Conservation (phyloP, 139 green algal genomes). For the Picochlorum costavermella region DNA sequence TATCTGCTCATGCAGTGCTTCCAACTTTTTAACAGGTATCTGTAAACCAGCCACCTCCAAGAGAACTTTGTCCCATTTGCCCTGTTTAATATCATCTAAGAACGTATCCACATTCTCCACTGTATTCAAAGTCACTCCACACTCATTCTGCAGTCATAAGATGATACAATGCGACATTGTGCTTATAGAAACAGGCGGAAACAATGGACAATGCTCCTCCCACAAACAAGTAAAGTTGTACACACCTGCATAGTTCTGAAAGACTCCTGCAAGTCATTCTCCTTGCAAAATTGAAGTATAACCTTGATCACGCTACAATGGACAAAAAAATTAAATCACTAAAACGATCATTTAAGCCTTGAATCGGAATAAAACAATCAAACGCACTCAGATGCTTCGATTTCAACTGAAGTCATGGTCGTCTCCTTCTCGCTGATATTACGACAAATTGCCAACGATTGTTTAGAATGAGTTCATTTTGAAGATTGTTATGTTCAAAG, state of each 20-base stretch:
- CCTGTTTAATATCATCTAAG: conserved; percentile 76
- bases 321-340: neutral
- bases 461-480: neutral
- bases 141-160: conserved; percentile 68
- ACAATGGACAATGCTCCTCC: neutral
- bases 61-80: conserved; percentile 86
- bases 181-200: neutral
- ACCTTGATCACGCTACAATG: conserved; percentile 88
- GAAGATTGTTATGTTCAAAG: neutral
- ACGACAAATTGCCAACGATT: no score
- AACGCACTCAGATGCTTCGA: conserved; percentile 78
- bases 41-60: conserved; percentile 74
- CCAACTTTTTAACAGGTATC: conserved; percentile 77
- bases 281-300: conserved; percentile 96
- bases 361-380: neutral
- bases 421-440: no score
- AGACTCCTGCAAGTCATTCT: conserved; percentile 80
- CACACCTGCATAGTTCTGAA: conserved; percentile 77
- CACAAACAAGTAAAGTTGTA: neutral
- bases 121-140: conserved; percentile 88
- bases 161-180: neutral
- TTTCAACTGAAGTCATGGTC: conserved; percentile 47
- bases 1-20: conserved; percentile 93
- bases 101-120: conserved; percentile 88
- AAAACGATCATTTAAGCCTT: conserved; percentile 5